Evolutionary conservation across 2,329 filamentous ascomycete genomes (phyloP).

Genomic region (Colletotrichum costaricense): DNA sequence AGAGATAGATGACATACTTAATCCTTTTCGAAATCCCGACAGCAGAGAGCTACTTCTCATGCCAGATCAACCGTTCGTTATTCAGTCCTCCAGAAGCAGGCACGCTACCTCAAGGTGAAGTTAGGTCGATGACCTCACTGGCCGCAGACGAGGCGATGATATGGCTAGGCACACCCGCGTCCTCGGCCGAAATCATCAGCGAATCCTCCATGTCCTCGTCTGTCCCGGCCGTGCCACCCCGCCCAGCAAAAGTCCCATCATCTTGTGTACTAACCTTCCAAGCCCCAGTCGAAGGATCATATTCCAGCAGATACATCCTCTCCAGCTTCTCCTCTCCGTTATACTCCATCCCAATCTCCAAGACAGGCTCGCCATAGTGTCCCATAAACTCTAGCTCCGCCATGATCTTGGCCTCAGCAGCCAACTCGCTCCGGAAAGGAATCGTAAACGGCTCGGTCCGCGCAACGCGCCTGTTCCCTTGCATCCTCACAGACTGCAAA

Average conservation of each 20-base stretch:
- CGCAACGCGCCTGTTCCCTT: conserved; percentile 47
- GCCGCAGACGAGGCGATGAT: neutral
- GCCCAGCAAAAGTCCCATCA: neutral
- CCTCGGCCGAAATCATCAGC: conserved; percentile 8
- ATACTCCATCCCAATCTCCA: conserved; percentile 43
- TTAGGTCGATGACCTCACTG: conserved; percentile 4
- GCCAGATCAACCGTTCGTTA: too few relatives aligned
- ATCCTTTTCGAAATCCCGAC: too few relatives aligned
- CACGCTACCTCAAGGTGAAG: neutral
- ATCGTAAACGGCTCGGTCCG: conserved; percentile 52
- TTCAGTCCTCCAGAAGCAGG: neutral
- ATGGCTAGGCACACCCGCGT: neutral
- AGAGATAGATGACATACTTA: too few relatives aligned
- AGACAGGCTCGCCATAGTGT: conserved; percentile 56
- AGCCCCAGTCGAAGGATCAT: conserved; percentile 41
- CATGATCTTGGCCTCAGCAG: conserved; percentile 42
- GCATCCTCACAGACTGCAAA: conserved; percentile 52
- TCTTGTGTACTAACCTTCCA: conserved; percentile 37
- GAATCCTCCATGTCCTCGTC: neutral
- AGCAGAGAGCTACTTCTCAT: too few relatives aligned
- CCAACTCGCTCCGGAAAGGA: conserved; percentile 44
- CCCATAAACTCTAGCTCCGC: conserved; percentile 60
- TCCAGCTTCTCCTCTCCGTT: conserved; percentile 20
- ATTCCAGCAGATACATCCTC: conserved; percentile 43
- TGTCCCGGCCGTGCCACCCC: neutral